Base-by-base conservation (phyloP, 148 eudicot species). In the Linanthus parryae region DNA sequence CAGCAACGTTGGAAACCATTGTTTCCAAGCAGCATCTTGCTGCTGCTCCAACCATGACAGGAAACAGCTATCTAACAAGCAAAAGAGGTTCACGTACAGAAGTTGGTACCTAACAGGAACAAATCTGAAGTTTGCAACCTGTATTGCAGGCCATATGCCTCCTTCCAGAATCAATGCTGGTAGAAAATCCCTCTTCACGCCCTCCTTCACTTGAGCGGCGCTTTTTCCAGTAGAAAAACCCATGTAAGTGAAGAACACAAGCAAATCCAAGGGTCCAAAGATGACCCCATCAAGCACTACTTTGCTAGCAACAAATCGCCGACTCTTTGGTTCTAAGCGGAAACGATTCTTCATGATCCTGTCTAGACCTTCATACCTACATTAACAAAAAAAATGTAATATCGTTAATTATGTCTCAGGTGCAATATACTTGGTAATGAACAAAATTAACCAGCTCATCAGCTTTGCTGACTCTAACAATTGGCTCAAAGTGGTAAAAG, bases 41-140 rank as follows among this genome's bases (percentile, higher is more conserved):
- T 91, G 97, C 57, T 91, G 97, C 64, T 90, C 97, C 14, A 90
- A 48, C 97, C 97, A 90, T 7, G 97, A 90, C 62, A 90, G 73
- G 57, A 91, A 86, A 52, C 89, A 91, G 69, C 97, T 91, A 69
- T 91, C 97, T 54, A 91, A 61, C 78, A 91, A 72, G 72, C 97
- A 86, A 78, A 91, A 91, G 58, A 84, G 68, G 72, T 91, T 91
- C 65, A 86, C 97, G 13, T 91, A 91, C 22, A 91, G 83, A 38
- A 91, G 97, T 58, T 91, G 97, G 65, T 91, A 74, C 62, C 92
- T 64, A 35, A 91, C 94, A 7, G 97, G 97, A 48, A 91, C 44
- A 57, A 56, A 91, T 31, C 95, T 83, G 51, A 91, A 91, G 57
- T 91, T 91, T 26, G 83, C 95, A 57, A 83, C 83, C 70, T 91